Percentiles rank a stretch among this genome's conserved stretches.
phyloP scores from a whole-genome alignment of 2,329 filamentous ascomycete species.

The Aspergillus carbonarius region DNA sequence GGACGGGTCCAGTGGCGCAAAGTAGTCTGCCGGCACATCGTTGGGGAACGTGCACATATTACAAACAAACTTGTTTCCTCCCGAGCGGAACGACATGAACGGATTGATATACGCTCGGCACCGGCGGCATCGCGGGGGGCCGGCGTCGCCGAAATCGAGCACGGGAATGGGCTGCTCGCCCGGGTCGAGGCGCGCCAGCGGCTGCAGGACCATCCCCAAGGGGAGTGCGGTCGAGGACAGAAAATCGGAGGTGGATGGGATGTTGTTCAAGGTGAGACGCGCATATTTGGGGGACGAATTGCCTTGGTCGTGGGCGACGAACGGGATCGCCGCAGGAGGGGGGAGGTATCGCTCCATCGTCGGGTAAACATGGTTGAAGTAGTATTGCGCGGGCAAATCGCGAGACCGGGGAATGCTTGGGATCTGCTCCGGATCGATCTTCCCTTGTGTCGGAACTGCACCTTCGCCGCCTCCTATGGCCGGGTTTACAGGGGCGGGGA shows the following conservation, averaged over 20 bases:
- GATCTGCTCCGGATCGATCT: constrained; percentile 87
- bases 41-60: constrained; percentile 98
- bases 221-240: constrained; percentile 78
- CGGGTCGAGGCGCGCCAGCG: constrained; percentile 75
- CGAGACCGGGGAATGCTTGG: constrained; percentile 85
- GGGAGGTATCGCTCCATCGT: constrained; percentile 94
- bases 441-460: constrained; percentile 65
- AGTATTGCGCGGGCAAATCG: constrained; percentile 79
- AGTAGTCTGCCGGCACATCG: constrained; percentile 89
- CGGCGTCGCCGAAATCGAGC: constrained; percentile 87
- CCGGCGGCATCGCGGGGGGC: constrained; percentile 85
- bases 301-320: constrained; percentile 92
- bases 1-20: constrained; percentile 82
- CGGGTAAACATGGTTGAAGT: constrained; percentile 82
- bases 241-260: constrained; percentile 78
- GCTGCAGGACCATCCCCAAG: constrained; percentile 84
- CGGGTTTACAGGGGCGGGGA: constrained; percentile 40
- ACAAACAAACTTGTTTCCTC: constrained; percentile 95
- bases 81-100: constrained; percentile 95
- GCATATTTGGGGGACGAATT: constrained; percentile 95
- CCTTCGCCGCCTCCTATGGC: constrained; percentile 54
- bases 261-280: constrained; percentile 88
- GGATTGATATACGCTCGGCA: constrained; percentile 98
- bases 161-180: constrained; percentile 88
- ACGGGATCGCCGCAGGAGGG: constrained; percentile 82